Base-by-base conservation (phyloP, 2,329 filamentous ascomycete genomes). In the Fulvia fulva region DNA sequence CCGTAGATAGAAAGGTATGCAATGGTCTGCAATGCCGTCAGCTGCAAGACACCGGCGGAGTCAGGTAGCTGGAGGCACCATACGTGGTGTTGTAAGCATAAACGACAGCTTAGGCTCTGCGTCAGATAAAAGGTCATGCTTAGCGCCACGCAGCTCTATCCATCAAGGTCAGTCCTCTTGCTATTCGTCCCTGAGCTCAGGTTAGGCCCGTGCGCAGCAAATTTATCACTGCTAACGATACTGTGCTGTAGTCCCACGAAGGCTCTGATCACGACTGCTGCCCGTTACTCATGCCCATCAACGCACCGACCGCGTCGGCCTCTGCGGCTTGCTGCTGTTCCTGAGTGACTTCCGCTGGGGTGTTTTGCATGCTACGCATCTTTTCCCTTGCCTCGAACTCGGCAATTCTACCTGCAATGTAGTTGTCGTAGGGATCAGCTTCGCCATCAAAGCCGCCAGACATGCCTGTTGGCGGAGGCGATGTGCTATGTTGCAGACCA, bases 401-500 rank as follows among this genome's bases (percentile, higher is more conserved):
- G 26, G 64, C 64, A 67, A 70, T 71, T 56, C 61, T 62, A 32
- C 61, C 68, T 2, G 57, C 64, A 5, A 71, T 43, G 51, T 68
- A 71, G 50, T 72, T 72, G 57, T 72, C 70, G 46, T 71, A 72
- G 9, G 70, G 70, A 49, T 71, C 67, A 8, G 58, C 61, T n/a
- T 70, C 69, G 23, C 70, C 70, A 44, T 71, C 70, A 45, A 71
- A 71, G 22, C 68, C 65, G 28, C 63, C 68, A 44, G 61, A 63
- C 32, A 63, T 58, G n/a, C 67, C 70, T 3, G 67, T 69, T 1
- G 67, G 60, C 16, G 69, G 68, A 6, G 70, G 69, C 28, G 68
- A 69, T 11, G 67, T 65, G 5, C 62, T 58, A 19, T 52, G 55
- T 37, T 59, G 26, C 28, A n/a, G 53, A 34, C 30, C 51, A 28